phyloP scores from a whole-genome alignment of 768 basidiomycete species.

The Phlegmacium glaucopus region DNA sequence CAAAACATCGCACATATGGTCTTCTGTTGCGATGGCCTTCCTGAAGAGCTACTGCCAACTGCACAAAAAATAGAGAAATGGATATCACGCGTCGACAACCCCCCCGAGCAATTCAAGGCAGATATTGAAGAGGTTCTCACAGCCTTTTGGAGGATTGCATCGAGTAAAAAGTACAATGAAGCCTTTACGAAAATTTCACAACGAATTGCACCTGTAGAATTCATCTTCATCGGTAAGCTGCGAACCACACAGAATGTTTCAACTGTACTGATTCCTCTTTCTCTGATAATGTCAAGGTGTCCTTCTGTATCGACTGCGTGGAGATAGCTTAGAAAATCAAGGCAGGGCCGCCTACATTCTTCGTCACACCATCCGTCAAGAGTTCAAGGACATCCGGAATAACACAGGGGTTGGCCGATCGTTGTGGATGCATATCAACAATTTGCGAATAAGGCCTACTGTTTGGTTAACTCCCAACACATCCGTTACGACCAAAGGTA shows the following conservation, averaged over 20 bases:
- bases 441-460: slow-evolving; percentile 30
- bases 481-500: slow-evolving; percentile 1
- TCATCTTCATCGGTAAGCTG: slow-evolving; percentile 73
- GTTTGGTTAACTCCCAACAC: slow-evolving; percentile 23
- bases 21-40: slow-evolving; percentile 58
- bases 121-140: slow-evolving; percentile 52
- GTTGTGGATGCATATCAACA: slow-evolving; percentile 56
- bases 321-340: slow-evolving; percentile 39
- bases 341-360: slow-evolving; percentile 57
- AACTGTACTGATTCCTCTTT: not conserved
- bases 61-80: slow-evolving; percentile 55
- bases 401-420: slow-evolving; percentile 52
- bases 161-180: slow-evolving; percentile 31
- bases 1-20: slow-evolving; percentile 70
- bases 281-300: slow-evolving; percentile 45
- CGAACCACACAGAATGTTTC: not conserved
- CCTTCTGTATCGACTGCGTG: slow-evolving; percentile 53
- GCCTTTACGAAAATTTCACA: slow-evolving; percentile 54
- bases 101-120: slow-evolving; percentile 45
- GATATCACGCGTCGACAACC: slow-evolving; percentile 39
- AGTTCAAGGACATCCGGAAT: slow-evolving; percentile 62
- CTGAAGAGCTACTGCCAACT: slow-evolving; percentile 49
- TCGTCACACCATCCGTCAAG: slow-evolving; percentile 49
- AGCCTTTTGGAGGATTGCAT: slow-evolving; percentile 53
- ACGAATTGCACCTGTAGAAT: slow-evolving; percentile 70